phyloP scores from a whole-genome alignment of 176 grass and related monocot species.

The Musa itinerans region DNA sequence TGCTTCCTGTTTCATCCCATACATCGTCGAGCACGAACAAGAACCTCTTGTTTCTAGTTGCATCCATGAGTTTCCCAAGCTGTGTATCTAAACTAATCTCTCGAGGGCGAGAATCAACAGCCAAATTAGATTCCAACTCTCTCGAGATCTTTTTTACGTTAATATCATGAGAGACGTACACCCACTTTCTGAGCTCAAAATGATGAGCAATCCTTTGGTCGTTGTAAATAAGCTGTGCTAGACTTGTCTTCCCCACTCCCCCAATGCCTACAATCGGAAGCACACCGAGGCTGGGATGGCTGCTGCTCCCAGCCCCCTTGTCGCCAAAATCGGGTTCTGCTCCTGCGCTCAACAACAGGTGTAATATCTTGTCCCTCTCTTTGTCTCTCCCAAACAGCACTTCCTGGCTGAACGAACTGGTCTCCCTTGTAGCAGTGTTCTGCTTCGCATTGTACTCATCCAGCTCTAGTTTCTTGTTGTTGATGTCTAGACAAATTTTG shows the following conservation, averaged over 20 bases:
- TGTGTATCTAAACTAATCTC: background rate
- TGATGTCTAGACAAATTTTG: background rate
- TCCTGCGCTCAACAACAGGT: background rate
- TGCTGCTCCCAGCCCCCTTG: background rate
- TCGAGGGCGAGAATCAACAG: background rate
- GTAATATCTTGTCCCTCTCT: background rate
- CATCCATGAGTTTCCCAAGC: background rate
- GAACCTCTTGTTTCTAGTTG: background rate
- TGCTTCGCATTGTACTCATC: background rate
- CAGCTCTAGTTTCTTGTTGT: conserved; percentile 1
- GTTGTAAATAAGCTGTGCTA: conserved; percentile 13
- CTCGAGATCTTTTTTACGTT: background rate
- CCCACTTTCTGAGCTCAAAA: conserved; percentile 13
- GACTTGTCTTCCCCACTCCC: conserved; percentile 8
- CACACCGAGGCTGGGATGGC: background rate
- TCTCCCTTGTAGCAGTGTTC: too few relatives aligned
- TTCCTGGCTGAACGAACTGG: background rate
- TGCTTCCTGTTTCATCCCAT: conserved; percentile 1
- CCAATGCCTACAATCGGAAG: conserved; percentile 9
- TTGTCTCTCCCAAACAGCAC: background rate
- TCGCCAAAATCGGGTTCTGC: background rate
- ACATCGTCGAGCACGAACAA: conserved; percentile 32
- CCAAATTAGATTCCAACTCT: background rate
- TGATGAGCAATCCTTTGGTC: background rate
- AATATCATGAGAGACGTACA: background rate